These are phyloP conservation scores for Rosa multiflora DNA, from an alignment of 306 rosid genomes.

Conservation along the genomic window DNA sequence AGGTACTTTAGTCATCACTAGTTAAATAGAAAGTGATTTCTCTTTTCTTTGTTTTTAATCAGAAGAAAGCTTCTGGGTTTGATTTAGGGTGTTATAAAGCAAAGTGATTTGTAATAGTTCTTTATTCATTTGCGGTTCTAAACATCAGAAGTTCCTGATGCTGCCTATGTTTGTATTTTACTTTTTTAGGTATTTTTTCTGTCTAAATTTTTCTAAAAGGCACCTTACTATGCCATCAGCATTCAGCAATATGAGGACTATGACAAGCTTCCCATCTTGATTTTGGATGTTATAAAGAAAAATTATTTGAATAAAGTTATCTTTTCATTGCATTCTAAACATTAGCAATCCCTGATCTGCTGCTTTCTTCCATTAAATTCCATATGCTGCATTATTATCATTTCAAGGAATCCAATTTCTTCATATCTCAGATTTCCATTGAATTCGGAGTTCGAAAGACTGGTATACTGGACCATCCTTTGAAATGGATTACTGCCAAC, in stretches of 20 bases:
- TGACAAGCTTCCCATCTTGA: not conserved
- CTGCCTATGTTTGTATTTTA: not conserved
- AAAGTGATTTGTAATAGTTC: not conserved
- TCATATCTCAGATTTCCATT: slow-evolving; percentile 51
- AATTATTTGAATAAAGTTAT: not conserved
- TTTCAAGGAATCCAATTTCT: not conserved
- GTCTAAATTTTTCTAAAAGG: not conserved
- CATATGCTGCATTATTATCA: not conserved
- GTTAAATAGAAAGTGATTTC: not conserved
- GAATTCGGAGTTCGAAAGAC: slow-evolving; percentile 83
- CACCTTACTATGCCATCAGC: not conserved
- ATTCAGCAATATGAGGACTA: not conserved
- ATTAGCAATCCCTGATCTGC: not conserved
- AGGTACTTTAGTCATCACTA: slow-evolving; percentile 44
- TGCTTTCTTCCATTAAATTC: not conserved
- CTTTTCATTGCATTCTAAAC: not conserved
- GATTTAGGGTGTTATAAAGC: not conserved
- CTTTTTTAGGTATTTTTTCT: not conserved
- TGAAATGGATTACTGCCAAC: slow-evolving; percentile 62
- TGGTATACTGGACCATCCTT: slow-evolving; percentile 47
- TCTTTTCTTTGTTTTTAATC: too few relatives aligned
- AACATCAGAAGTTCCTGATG: not conserved
- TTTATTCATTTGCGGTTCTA: not conserved
- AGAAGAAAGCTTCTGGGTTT: not conserved
- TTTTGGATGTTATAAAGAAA: not conserved